These are phyloP conservation scores for Xerocomus potaroensis DNA, from an alignment of 768 basidiomycete species.

Conservation along the genomic window DNA sequence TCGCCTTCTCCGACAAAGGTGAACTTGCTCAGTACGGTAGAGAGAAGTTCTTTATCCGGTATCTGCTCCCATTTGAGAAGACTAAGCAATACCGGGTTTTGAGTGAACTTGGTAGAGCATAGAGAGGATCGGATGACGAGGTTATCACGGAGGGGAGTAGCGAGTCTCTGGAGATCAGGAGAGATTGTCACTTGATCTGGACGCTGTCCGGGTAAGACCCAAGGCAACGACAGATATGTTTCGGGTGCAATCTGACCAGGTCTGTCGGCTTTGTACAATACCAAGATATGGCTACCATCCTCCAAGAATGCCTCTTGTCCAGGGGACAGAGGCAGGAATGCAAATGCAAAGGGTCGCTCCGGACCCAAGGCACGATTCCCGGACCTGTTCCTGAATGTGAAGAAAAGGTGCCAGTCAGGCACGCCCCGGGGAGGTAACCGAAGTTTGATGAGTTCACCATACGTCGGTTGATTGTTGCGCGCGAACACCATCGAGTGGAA, in stretches of 20 bases:
- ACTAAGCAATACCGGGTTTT: slow-evolving; percentile 79
- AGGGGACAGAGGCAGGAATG: slow-evolving; percentile 83
- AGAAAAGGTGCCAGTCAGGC: slow-evolving; percentile 87
- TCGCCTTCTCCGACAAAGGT: slow-evolving; percentile 93
- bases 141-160: slow-evolving; percentile 71
- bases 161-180: slow-evolving; percentile 57
- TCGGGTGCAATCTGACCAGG: slow-evolving; percentile 56
- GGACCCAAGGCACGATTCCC: slow-evolving; percentile 44
- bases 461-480: slow-evolving; percentile 85
- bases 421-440: slow-evolving; percentile 63
- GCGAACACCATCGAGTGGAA: slow-evolving; percentile 92
- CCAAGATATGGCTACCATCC: slow-evolving; percentile 82
- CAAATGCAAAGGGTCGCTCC: slow-evolving; percentile 88
- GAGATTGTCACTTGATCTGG: slow-evolving; percentile 56
- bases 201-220: slow-evolving; percentile 51
- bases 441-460: slow-evolving; percentile 89
- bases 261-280: slow-evolving; percentile 82
- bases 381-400: slow-evolving; percentile 81
- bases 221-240: slow-evolving; percentile 70
- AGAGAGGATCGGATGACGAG: slow-evolving; percentile 83
- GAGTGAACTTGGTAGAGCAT: slow-evolving; percentile 89
- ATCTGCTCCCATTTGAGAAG: slow-evolving; percentile 80
- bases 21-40: slow-evolving; percentile 75
- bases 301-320: slow-evolving; percentile 74
- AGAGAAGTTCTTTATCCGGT: slow-evolving; percentile 57